Evolutionary conservation across 257 asterid species (phyloP).

Genomic region (Nicotiana paniculata): DNA sequence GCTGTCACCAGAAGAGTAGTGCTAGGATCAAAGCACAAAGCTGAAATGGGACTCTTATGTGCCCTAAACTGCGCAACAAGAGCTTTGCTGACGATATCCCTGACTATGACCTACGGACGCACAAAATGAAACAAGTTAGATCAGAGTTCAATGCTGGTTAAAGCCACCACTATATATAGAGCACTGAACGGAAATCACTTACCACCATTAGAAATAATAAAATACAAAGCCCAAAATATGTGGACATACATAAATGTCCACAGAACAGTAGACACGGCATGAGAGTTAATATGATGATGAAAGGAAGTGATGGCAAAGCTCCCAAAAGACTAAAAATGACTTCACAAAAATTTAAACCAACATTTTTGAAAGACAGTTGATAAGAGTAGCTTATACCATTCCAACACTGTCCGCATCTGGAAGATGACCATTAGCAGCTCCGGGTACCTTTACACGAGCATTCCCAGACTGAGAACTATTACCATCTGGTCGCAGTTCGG

Average conservation of each 20-base stretch:
- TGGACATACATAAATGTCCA: neutral
- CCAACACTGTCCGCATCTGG: conserved; percentile 65
- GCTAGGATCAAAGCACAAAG: conserved; percentile 45
- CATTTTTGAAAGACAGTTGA: neutral
- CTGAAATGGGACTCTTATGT: conserved; percentile 70
- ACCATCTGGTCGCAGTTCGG: conserved; percentile 71
- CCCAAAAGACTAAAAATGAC: neutral
- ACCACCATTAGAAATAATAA: neutral
- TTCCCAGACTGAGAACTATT: conserved; percentile 43
- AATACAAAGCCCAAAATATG: neutral
- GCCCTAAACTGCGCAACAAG: conserved; percentile 86
- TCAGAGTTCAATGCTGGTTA: neutral
- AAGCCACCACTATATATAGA: neutral
- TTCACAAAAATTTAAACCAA: neutral
- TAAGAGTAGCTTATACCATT: conserved; percentile 45
- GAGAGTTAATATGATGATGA: neutral
- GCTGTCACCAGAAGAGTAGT: conserved; percentile 70
- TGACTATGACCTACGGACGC: conserved; percentile 64
- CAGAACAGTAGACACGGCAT: neutral
- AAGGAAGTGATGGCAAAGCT: neutral
- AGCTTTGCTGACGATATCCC: conserved; percentile 62
- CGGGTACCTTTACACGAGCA: conserved; percentile 36
- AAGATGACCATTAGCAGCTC: conserved; percentile 46
- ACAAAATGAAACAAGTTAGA: conserved; percentile 3
- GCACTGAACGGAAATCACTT: neutral